Conservation (phyloP, 768 basidiomycete genomes). For the Rhodosporidiobolus odoratus region DNA sequence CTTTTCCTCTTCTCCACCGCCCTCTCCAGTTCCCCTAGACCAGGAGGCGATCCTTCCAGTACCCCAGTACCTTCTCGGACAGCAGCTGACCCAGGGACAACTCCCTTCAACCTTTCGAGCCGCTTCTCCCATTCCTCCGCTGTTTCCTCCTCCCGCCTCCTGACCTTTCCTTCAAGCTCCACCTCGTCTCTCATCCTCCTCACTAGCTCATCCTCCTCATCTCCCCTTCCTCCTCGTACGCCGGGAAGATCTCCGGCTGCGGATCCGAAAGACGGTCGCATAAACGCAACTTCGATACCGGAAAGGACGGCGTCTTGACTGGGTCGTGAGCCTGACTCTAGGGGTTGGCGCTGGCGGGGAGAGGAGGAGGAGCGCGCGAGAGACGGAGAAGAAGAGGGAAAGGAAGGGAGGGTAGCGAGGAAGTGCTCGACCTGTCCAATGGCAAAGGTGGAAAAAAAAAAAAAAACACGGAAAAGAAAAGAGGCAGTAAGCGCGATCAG, state of each 20-base stretch:
- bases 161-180: not conserved
- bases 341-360: not conserved
- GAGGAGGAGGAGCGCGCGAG: not conserved
- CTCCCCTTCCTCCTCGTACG: not conserved
- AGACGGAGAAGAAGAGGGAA: not conserved
- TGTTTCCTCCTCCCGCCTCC: not conserved
- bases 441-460: too few relatives aligned
- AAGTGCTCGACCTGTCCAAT: not conserved
- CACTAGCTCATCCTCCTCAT: slow-evolving; percentile 1
- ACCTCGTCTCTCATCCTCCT: not conserved
- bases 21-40: not conserved
- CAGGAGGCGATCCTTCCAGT: not conserved
- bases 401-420: not conserved
- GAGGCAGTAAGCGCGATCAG: too few relatives aligned
- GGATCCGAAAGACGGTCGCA: slow-evolving; percentile 6
- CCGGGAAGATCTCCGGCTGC: not conserved
- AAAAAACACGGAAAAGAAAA: too few relatives aligned
- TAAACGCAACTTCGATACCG: slow-evolving; percentile 17
- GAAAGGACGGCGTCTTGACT: not conserved
- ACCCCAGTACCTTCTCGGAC: not conserved
- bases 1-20: not conserved
- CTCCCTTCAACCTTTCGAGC: not conserved
- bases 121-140: slow-evolving; percentile 1
- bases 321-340: not conserved
- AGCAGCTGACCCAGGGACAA: not conserved